Percentiles rank a stretch among this genome's conserved stretches.
Evolutionary conservation across 805 yeast species (phyloP).

Genomic region (Hanseniaspora guilliermondii): DNA sequence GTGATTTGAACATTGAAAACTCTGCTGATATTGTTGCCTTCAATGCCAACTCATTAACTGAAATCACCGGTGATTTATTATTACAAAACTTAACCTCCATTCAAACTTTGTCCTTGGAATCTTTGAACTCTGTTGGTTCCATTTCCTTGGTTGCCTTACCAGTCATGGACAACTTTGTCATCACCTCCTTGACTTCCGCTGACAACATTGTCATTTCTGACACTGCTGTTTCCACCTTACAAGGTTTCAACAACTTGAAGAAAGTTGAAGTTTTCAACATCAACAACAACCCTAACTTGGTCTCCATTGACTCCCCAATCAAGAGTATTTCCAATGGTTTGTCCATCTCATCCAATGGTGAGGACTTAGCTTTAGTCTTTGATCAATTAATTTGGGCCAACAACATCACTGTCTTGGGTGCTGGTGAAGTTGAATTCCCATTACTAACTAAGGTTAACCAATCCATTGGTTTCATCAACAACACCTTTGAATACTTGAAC

Average conservation of each 20-base stretch:
- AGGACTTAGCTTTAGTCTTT: conserved; percentile 54
- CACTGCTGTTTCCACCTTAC: conserved; percentile 55
- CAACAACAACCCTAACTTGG: conserved; percentile 80
- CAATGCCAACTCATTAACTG: conserved; percentile 66
- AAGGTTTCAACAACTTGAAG: conserved; percentile 43
- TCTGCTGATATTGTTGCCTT: conserved; percentile 54
- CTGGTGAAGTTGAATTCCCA: conserved; percentile 57
- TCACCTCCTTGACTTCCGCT: conserved; percentile 60
- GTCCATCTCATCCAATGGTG: conserved; percentile 77
- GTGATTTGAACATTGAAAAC: conserved; percentile 56
- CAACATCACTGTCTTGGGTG: conserved; percentile 75
- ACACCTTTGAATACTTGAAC: conserved; percentile 46
- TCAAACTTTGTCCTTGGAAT: conserved; percentile 58
- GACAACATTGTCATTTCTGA: conserved; percentile 58
- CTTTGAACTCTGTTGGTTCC: conserved; percentile 68
- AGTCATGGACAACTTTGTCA: conserved; percentile 54
- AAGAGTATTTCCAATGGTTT: conserved; percentile 61
- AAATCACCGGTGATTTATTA: conserved; percentile 58
- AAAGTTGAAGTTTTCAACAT: conserved; percentile 52
- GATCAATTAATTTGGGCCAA: conserved; percentile 71
- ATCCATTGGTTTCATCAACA: conserved; percentile 68
- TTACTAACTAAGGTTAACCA: conserved; percentile 63
- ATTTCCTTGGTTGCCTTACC: conserved; percentile 76
- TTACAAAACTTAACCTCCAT: conserved; percentile 56
- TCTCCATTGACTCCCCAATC: conserved; percentile 58